Percentiles rank a stretch among this genome's conserved stretches.
Conservation (phyloP, 2,329 filamentous ascomycete species). For the Neocatenulostroma microsporum region DNA sequence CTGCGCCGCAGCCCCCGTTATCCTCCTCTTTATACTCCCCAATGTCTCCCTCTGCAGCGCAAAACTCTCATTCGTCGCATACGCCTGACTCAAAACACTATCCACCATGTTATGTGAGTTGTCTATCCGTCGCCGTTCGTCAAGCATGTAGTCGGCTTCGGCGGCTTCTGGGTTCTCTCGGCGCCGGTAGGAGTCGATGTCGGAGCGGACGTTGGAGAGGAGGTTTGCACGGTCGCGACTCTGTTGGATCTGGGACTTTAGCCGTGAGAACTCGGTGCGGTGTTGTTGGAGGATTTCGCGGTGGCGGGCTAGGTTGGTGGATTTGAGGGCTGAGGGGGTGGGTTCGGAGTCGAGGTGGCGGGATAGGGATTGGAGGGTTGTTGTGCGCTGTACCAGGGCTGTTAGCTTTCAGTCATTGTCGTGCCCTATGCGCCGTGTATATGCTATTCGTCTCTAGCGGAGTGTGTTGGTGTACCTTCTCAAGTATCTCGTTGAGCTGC, state of each 20-base stretch:
- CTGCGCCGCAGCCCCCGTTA: slow-evolving; percentile 80
- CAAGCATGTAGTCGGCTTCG: slow-evolving; percentile 96
- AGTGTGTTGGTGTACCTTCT: slow-evolving; percentile 52
- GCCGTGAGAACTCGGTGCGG: slow-evolving; percentile 67
- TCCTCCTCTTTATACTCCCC: slow-evolving; percentile 79
- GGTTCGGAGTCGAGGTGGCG: slow-evolving; percentile 91
- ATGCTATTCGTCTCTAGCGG: not conserved
- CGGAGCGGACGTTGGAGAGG: slow-evolving; percentile 78
- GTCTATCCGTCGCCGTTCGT: slow-evolving; percentile 77
- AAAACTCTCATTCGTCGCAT: slow-evolving; percentile 92
- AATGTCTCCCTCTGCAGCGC: slow-evolving; percentile 78
- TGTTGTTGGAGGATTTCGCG: slow-evolving; percentile 85
- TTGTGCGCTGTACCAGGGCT: slow-evolving; percentile 59
- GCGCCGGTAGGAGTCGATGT: slow-evolving; percentile 77
- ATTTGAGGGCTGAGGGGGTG: slow-evolving; percentile 84
- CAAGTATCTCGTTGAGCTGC: slow-evolving; percentile 75
- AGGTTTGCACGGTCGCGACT: slow-evolving; percentile 83
- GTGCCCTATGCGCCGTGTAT: no score
- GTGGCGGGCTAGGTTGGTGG: slow-evolving; percentile 87
- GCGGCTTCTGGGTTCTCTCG: slow-evolving; percentile 62
- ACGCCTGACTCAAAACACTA: slow-evolving; percentile 85
- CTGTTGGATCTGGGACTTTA: slow-evolving; percentile 65
- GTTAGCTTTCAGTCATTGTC: slow-evolving; percentile 8
- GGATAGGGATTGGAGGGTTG: slow-evolving; percentile 69
- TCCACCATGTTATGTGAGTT: slow-evolving; percentile 85